Percentiles rank a stretch among this genome's conserved stretches.
phyloP scores from a whole-genome alignment of 73 alveolate genomes.

The Chromera velia region DNA sequence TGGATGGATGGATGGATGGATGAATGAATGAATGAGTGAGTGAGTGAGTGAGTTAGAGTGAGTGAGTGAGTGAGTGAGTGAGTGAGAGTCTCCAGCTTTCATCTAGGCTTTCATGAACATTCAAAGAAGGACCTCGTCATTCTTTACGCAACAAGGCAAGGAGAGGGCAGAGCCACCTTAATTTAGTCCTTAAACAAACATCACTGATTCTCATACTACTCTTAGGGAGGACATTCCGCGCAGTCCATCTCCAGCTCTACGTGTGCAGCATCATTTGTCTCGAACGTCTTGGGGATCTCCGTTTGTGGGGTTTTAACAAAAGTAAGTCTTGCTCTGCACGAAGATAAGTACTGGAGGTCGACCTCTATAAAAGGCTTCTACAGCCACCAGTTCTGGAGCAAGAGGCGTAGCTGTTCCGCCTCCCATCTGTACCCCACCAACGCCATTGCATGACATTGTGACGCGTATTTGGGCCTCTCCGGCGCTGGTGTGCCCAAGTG shows the following conservation, averaged over 20 bases:
- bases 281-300: neutral
- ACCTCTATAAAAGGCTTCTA: neutral
- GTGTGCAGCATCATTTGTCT: neutral
- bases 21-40: too few species aligned
- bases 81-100: too few species aligned
- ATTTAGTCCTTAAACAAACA: too few species aligned
- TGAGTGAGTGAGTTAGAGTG: too few species aligned
- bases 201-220: too few species aligned
- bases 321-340: neutral
- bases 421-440: neutral
- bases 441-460: constrained; percentile 2
- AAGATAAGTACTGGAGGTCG: neutral
- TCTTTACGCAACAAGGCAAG: too few species aligned
- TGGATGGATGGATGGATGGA: too few species aligned
- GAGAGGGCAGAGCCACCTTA: too few species aligned
- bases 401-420: neutral
- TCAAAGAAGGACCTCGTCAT: too few species aligned
- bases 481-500: too few species aligned
- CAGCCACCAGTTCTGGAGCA: neutral
- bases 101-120: too few species aligned
- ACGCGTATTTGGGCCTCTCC: neutral
- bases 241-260: neutral
- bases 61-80: too few species aligned
- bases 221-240: neutral
- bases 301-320: neutral